These are phyloP conservation scores for Ganoderma lucidum DNA, from an alignment of 1,284 basidiomycete species.

Conservation along the genomic window DNA sequence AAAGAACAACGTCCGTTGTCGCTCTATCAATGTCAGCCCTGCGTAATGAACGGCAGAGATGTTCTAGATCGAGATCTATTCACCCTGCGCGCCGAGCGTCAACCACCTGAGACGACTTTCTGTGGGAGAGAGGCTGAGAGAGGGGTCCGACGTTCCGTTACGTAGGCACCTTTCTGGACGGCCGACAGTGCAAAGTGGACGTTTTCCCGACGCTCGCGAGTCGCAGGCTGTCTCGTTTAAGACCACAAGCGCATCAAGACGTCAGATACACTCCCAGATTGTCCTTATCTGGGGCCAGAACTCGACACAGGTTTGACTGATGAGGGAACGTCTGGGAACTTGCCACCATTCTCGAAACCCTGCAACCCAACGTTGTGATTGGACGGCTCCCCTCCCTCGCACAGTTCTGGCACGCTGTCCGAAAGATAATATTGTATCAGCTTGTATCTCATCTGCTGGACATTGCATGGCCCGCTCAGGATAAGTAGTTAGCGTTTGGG, in stretches of 20 bases:
- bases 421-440: background rate
- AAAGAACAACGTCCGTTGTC: background rate
- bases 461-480: background rate
- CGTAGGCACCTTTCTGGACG: background rate
- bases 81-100: background rate
- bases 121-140: background rate
- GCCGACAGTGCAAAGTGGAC: background rate
- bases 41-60: background rate
- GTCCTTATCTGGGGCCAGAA: background rate
- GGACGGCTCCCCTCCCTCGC: background rate
- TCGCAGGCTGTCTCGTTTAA: background rate
- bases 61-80: background rate
- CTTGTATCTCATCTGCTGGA: background rate
- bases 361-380: background rate
- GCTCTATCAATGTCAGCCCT: background rate
- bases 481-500: background rate
- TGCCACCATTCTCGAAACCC: background rate
- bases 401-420: background rate
- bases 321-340: background rate
- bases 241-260: background rate
- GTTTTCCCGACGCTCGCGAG: background rate
- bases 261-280: conserved; percentile 2
- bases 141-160: too few relatives aligned
- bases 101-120: background rate
- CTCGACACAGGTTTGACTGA: background rate